Conservation (phyloP, 2,329 filamentous ascomycete species). For the Xylariaceae sp. region DNA sequence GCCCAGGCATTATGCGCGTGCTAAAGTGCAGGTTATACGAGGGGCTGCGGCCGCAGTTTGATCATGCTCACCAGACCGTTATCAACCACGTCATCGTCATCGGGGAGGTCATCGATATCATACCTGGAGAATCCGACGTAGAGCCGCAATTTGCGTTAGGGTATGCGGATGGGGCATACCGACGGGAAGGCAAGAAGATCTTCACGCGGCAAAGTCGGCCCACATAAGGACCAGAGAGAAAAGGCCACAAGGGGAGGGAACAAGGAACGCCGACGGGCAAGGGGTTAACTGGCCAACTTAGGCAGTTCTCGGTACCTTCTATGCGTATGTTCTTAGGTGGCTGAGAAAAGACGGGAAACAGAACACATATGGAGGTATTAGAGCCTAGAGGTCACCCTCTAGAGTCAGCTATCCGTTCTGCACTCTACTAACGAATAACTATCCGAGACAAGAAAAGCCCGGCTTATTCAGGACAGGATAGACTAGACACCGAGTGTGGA, state of each 20-base stretch:
- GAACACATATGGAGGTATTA: too few species aligned
- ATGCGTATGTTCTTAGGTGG: too few species aligned
- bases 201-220: constrained; percentile 10
- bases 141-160: constrained; percentile 16
- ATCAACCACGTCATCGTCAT: constrained; percentile 26
- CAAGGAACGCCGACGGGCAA: too few species aligned
- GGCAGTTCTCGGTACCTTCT: too few species aligned
- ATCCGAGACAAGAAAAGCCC: too few species aligned
- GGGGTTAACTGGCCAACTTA: too few species aligned
- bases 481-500: too few species aligned
- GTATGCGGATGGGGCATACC: constrained; percentile 27
- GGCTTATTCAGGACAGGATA: too few species aligned
- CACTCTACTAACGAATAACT: too few species aligned
- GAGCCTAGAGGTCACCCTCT: too few species aligned
- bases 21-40: constrained; percentile 22
- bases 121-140: constrained; percentile 10
- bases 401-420: too few species aligned
- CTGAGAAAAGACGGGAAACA: too few species aligned
- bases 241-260: background rate
- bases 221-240: background rate
- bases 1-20: constrained; percentile 57
- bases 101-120: constrained; percentile 25
- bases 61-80: constrained; percentile 7
- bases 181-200: constrained; percentile 20
- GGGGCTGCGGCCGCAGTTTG: constrained; percentile 3